These are phyloP conservation scores for Penicillium dipodomyicola DNA, from an alignment of 495 filamentous ascomycete genomes.

Conservation along the genomic window DNA sequence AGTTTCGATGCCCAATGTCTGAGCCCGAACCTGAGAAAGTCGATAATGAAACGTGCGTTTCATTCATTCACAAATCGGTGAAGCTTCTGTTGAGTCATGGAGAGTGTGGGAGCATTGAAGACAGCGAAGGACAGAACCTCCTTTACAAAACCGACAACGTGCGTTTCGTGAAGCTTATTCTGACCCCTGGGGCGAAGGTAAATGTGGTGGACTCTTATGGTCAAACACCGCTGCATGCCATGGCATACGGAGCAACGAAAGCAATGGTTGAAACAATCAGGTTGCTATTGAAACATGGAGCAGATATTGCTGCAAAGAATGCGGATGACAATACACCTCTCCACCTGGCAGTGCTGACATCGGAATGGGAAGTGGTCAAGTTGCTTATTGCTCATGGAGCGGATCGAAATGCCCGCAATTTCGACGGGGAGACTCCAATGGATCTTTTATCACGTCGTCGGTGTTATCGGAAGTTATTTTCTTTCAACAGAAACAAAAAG, in stretches of 20 bases:
- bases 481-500: neutral
- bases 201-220: neutral
- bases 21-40: too few relatives aligned
- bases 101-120: too few relatives aligned
- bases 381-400: neutral
- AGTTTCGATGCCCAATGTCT: too few relatives aligned
- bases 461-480: neutral
- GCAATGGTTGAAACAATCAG: neutral
- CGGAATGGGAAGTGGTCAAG: neutral
- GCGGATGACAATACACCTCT: neutral
- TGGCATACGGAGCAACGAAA: neutral
- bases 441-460: neutral
- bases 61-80: too few relatives aligned
- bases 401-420: neutral
- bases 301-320: neutral
- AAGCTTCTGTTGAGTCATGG: too few relatives aligned
- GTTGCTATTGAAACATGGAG: neutral
- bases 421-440: neutral
- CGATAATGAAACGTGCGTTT: too few relatives aligned
- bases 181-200: neutral
- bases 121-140: neutral
- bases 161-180: neutral
- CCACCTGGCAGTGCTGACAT: neutral
- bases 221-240: neutral
- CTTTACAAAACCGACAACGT: neutral